phyloP scores from a whole-genome alignment of 2,329 filamentous ascomycete species.

The Fusarium sp. region DNA sequence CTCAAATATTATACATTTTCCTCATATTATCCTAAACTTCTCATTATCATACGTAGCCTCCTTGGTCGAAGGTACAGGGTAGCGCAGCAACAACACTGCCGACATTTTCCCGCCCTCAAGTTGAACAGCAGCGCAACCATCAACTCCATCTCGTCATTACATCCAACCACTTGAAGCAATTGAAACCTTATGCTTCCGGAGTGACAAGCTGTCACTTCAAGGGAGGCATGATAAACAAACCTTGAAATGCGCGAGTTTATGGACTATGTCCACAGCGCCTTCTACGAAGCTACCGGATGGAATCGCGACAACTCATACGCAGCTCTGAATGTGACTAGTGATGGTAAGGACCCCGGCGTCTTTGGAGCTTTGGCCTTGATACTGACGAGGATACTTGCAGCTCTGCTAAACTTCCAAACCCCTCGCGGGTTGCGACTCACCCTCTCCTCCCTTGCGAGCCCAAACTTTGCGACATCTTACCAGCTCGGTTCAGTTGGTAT shows the following conservation, averaged over 20 bases:
- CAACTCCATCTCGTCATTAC: conserved; percentile 8
- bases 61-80: conserved; percentile 17
- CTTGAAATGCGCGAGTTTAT: conserved; percentile 91
- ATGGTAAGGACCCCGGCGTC: conserved; percentile 66
- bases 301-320: conserved; percentile 93
- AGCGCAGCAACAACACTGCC: conserved; percentile 18
- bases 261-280: conserved; percentile 94
- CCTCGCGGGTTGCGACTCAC: conserved; percentile 87
- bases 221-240: conserved; percentile 49
- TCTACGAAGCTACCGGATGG: conserved; percentile 89
- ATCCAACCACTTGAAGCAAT: not conserved
- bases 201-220: conserved; percentile 24
- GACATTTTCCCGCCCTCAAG: conserved; percentile 27
- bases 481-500: conserved; percentile 89
- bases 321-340: conserved; percentile 83
- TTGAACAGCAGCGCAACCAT: conserved; percentile 1
- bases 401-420: conserved; percentile 88
- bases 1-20: not conserved
- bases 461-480: conserved; percentile 95
- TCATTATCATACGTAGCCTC: not conserved
- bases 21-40: not conserved
- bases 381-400: conserved; percentile 58
- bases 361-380: conserved; percentile 12
- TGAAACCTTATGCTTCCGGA: conserved; percentile 31
- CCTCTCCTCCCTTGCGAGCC: conserved; percentile 90